A percentile compares a stretch with the other conserved stretches of the same genome.
phyloP scores from a whole-genome alignment of 306 rosid species.

The Medicago lupulina region DNA sequence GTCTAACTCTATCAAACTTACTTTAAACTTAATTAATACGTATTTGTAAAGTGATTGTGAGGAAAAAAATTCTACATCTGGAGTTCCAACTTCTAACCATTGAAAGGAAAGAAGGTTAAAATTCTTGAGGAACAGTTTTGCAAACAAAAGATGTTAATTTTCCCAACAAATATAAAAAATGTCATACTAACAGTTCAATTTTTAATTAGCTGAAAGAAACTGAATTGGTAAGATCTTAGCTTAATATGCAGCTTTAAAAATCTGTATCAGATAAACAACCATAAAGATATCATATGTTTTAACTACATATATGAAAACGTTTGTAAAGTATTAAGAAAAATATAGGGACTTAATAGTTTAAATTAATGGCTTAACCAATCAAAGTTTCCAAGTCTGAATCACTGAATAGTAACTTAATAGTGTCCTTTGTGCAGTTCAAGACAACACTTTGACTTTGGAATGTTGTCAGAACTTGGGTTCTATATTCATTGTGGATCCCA shows the following conservation, averaged over 20 bases:
- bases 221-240: background rate
- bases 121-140: no score
- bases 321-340: no score
- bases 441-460: background rate
- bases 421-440: background rate
- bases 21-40: background rate
- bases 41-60: background rate
- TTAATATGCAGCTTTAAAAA: conserved; percentile 15
- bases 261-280: no score
- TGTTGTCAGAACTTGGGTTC: background rate
- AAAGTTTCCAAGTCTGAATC: background rate
- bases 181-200: background rate
- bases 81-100: background rate
- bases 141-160: no score
- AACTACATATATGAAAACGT: background rate
- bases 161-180: background rate
- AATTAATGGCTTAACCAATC: background rate
- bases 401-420: background rate
- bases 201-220: background rate
- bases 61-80: background rate
- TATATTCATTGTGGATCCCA: conserved; percentile 16
- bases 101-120: background rate
- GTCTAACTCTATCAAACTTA: no score
- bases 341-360: no score
- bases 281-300: background rate